Conservation (phyloP, 441 rosid genomes). For the Sinapis alba region DNA sequence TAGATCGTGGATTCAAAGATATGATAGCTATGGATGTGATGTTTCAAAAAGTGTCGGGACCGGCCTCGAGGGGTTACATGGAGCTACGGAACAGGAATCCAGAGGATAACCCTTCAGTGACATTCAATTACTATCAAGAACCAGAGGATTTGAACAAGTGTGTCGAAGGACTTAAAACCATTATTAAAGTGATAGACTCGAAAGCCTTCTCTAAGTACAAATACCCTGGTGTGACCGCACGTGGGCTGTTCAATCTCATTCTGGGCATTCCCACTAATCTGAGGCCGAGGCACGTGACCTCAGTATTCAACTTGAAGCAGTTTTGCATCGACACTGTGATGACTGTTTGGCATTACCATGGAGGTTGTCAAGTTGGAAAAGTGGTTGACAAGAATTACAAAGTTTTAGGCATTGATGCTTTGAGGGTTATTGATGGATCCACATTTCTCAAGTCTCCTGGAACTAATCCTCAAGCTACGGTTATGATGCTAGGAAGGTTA, state of each 20-base stretch:
- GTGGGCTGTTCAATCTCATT: constrained; percentile 36
- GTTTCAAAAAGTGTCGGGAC: constrained; percentile 44
- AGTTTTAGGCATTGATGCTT: constrained; percentile 47
- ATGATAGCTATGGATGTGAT: constrained; percentile 34
- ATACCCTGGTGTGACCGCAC: background rate
- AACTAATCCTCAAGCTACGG: constrained; percentile 62
- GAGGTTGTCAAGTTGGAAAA: constrained; percentile 50
- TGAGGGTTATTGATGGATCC: constrained; percentile 54
- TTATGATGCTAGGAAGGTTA: constrained; percentile 69
- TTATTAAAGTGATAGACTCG: constrained; percentile 43
- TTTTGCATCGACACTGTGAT: constrained; percentile 54
- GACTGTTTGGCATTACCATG: constrained; percentile 61
- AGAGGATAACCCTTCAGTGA: constrained; percentile 48
- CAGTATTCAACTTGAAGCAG: constrained; percentile 42
- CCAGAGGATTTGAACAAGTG: constrained; percentile 50
- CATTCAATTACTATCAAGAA: constrained; percentile 51
- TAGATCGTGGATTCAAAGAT: constrained; percentile 15
- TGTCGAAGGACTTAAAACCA: constrained; percentile 46
- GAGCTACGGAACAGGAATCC: constrained; percentile 42
- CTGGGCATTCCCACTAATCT: constrained; percentile 40
- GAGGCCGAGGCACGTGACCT: constrained; percentile 37
- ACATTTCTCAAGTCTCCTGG: constrained; percentile 54
- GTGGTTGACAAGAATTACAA: constrained; percentile 49
- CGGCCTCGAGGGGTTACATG: constrained; percentile 46
- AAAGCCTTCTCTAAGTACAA: constrained; percentile 42